These are phyloP conservation scores for Ceratocystis diversiconidia DNA, from an alignment of 2,329 filamentous ascomycete species.

Conservation along the genomic window DNA sequence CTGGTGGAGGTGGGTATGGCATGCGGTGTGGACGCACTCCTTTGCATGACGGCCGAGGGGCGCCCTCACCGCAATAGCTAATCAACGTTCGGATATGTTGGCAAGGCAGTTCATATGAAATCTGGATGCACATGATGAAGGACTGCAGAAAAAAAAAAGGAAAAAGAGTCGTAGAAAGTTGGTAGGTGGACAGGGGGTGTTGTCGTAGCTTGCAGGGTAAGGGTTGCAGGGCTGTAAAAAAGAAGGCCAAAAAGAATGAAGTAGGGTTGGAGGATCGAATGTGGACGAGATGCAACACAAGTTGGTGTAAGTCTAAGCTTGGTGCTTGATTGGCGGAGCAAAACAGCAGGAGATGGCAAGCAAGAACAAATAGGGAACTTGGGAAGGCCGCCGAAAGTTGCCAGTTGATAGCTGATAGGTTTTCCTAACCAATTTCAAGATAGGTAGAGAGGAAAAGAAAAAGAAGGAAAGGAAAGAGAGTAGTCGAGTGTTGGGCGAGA, in stretches of 20 bases:
- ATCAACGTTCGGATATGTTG: slow-evolving; percentile 35
- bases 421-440: not conserved
- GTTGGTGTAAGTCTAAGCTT: not conserved
- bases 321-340: not conserved
- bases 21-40: slow-evolving; percentile 31
- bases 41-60: slow-evolving; percentile 29
- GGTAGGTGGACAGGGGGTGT: not conserved
- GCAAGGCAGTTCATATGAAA: slow-evolving; percentile 36
- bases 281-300: slow-evolving; percentile 6
- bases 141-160: not conserved
- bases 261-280: slow-evolving; percentile 1
- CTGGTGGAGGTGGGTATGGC: slow-evolving; percentile 35
- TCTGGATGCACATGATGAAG: slow-evolving; percentile 34
- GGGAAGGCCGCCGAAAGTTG: too few species aligned
- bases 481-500: not conserved
- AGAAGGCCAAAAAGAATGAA: too few species aligned
- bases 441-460: not conserved
- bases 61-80: slow-evolving; percentile 32
- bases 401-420: too few species aligned
- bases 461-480: not conserved
- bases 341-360: not conserved
- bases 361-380: not conserved
- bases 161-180: not conserved
- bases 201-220: slow-evolving; percentile 7
- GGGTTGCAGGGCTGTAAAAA: slow-evolving; percentile 5